These are phyloP conservation scores for Colletotrichum tabaci DNA, from an alignment of 2,329 filamentous ascomycete species.

Conservation along the genomic window DNA sequence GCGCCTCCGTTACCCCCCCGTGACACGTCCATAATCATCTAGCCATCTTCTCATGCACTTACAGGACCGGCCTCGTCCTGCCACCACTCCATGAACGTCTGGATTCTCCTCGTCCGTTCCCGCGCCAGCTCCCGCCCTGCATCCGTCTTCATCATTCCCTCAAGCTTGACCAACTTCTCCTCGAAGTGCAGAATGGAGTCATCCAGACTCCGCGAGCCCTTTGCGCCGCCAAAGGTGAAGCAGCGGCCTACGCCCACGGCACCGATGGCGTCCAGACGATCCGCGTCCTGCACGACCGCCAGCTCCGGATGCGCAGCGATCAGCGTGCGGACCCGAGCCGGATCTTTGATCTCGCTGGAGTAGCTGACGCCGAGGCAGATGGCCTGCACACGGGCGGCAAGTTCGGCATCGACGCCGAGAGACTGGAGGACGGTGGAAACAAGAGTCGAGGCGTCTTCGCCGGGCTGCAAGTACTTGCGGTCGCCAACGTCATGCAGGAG, in stretches of 20 bases:
- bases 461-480: constrained; percentile 79
- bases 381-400: constrained; percentile 78
- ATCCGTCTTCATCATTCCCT: constrained; percentile 75
- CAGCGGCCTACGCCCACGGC: constrained; percentile 86
- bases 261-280: constrained; percentile 91
- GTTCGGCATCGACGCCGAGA: constrained; percentile 67
- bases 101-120: constrained; percentile 68
- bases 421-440: constrained; percentile 69
- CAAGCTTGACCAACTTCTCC: constrained; percentile 79
- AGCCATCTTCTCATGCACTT: constrained; percentile 5
- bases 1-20: background rate
- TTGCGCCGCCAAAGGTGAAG: constrained; percentile 83
- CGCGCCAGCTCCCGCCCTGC: constrained; percentile 67
- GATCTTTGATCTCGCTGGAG: constrained; percentile 79
- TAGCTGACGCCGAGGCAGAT: constrained; percentile 86
- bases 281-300: constrained; percentile 91
- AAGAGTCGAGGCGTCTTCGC: constrained; percentile 70
- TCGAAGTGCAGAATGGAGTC: constrained; percentile 82
- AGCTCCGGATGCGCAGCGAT: constrained; percentile 79
- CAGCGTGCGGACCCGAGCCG: constrained; percentile 71
- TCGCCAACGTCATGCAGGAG: constrained; percentile 93
- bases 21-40: background rate
- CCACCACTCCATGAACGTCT: constrained; percentile 72
- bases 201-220: constrained; percentile 66
- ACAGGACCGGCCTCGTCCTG: constrained; percentile 59